These are phyloP conservation scores for Zoysia pacifica DNA, from an alignment of 176 grass and related monocot species.

Conservation along the genomic window DNA sequence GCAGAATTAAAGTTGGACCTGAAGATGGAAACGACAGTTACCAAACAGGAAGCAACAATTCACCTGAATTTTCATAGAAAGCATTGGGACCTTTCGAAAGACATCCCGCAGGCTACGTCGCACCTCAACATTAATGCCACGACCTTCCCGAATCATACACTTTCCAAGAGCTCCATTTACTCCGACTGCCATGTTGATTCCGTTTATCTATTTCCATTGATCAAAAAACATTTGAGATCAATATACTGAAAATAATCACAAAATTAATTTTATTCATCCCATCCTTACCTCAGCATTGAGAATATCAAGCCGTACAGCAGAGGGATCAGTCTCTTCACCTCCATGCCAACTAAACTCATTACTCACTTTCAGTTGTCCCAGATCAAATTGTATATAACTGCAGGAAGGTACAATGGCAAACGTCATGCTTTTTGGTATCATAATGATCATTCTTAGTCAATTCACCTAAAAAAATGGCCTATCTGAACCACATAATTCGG, in stretches of 20 bases:
- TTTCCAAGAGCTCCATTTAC: constrained; percentile 73
- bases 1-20: background rate
- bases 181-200: constrained; percentile 97
- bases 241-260: background rate
- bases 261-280: background rate
- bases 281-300: constrained; percentile 79
- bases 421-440: constrained; percentile 20
- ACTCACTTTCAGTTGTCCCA: constrained; percentile 77
- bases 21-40: constrained; percentile 7
- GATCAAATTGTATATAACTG: constrained; percentile 98
- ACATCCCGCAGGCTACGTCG: constrained; percentile 91
- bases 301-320: constrained; percentile 92
- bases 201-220: constrained; percentile 71
- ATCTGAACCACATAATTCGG: constrained; percentile 23
- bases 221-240: constrained; percentile 30
- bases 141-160: constrained; percentile 82
- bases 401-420: constrained; percentile 35
- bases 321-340: constrained; percentile 77
- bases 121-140: constrained; percentile 79
- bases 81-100: constrained; percentile 77
- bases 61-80: constrained; percentile 83
- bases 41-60: constrained; percentile 13
- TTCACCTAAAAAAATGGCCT: background rate
- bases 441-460: constrained; percentile 10
- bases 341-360: constrained; percentile 94